Conservation (phyloP, 257 asterid species). For the Ophiorrhiza pumila region DNA sequence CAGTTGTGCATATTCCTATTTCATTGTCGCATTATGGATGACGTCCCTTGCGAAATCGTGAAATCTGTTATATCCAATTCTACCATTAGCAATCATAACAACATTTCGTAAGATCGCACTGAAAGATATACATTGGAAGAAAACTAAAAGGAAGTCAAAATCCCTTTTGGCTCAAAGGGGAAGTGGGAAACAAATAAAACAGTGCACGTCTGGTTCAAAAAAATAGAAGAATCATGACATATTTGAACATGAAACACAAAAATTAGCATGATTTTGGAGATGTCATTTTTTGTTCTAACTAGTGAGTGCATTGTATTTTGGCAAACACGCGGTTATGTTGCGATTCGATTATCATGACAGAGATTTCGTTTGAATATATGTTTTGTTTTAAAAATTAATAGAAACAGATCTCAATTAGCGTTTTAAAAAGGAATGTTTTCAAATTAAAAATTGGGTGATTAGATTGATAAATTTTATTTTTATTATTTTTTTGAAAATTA, state of each 20-base stretch:
- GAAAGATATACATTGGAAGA: not conserved
- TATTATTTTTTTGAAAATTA: no score
- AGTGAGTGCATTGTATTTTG: not conserved
- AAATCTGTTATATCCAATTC: not conserved
- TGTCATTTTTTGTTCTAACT: not conserved
- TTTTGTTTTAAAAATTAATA: no score
- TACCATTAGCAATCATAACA: constrained; percentile 8
- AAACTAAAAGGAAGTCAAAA: not conserved
- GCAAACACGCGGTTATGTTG: not conserved
- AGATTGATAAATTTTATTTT: no score
- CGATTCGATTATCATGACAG: not conserved
- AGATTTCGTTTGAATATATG: no score
- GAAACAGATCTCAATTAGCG: no score
- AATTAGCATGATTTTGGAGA: not conserved
- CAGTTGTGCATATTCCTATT: constrained; percentile 3
- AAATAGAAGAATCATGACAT: not conserved
- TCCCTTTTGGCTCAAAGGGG: not conserved
- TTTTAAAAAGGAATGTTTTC: no score
- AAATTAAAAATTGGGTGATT: no score
- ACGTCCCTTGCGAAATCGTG: not conserved
- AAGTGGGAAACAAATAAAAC: constrained; percentile 6
- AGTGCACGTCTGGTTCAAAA: not conserved
- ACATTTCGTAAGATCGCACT: not conserved
- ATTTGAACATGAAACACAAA: not conserved
- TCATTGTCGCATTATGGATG: constrained; percentile 4